Evolutionary conservation across 768 basidiomycete species (phyloP).

Genomic region (Lactarius deliciosus): DNA sequence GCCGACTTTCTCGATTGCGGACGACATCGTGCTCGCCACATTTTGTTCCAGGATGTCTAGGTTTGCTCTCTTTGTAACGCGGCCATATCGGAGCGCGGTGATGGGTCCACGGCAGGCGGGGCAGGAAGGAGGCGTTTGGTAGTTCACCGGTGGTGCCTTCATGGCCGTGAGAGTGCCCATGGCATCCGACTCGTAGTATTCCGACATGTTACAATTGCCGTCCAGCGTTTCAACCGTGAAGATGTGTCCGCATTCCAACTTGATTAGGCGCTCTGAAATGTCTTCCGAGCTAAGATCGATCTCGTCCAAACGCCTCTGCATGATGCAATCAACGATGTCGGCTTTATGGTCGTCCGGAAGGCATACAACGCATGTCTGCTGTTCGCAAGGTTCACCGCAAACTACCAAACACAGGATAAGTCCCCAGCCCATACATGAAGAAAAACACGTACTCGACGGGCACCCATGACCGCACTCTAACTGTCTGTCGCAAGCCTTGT

Average conservation of each 20-base stretch:
- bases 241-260: slow-evolving; percentile 39
- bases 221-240: slow-evolving; percentile 45
- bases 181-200: slow-evolving; percentile 34
- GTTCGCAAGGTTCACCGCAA: slow-evolving; percentile 40
- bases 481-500: slow-evolving; percentile 34
- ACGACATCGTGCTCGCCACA: slow-evolving; percentile 37
- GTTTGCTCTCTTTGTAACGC: slow-evolving; percentile 38
- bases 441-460: slow-evolving; percentile 37
- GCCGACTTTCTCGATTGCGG: slow-evolving; percentile 26
- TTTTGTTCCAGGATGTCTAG: slow-evolving; percentile 42
- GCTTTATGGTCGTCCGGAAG: slow-evolving; percentile 30
- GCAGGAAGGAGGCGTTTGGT: slow-evolving; percentile 37
- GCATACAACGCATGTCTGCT: slow-evolving; percentile 38
- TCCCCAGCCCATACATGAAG: too few species aligned
- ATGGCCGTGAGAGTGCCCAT: slow-evolving; percentile 32
- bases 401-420: slow-evolving; percentile 30
- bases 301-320: slow-evolving; percentile 35
- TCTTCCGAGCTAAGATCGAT: slow-evolving; percentile 34
- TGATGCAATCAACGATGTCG: slow-evolving; percentile 41
- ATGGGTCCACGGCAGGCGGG: slow-evolving; percentile 40
- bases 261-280: slow-evolving; percentile 34
- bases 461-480: slow-evolving; percentile 41
- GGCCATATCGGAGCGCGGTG: slow-evolving; percentile 38
- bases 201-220: slow-evolving; percentile 36
- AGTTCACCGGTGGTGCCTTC: slow-evolving; percentile 34